Base-by-base conservation (phyloP, 306 rosid genomes). In the Quercus dentata region DNA sequence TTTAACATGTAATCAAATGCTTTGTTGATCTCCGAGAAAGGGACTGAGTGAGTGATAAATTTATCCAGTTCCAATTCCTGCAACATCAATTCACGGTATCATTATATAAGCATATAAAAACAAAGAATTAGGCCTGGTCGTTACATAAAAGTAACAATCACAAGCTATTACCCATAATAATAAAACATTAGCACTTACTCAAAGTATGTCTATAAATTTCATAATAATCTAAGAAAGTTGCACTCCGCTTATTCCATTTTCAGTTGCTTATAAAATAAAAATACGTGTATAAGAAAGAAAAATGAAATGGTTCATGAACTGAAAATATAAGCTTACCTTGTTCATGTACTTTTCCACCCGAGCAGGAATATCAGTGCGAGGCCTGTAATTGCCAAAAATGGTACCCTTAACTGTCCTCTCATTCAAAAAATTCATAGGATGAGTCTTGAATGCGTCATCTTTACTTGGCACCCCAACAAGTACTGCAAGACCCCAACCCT, bases 401-500 rank as follows among this genome's bases (percentile, higher is more conserved):
- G 98, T 92, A 20, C 98, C 98, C 90, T 91, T 94, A 0, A 92
- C 93, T 62, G 97, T 94, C 90, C 92, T 94, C 77, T 89, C 98
- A 33, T 85, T 84, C 85, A 94, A 75, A 72, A 94, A 78, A 69
- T 92, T 92, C 83, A 92, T 0, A 15, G 96, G 97, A 79, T 90
- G 89, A 73, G 98, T 94, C 76, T 83, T 89, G 88, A 94, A 94
- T 27, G 90, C 91, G 77, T 90, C 97, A 67, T 94, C 97, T 85
- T 88, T 94, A 79, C 4, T 94, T 44, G 97, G 97, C 56, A 94
- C 97, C 23, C 98, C 98, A 49, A 94, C 98, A 1, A 94, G 94
- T 9, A 94, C 98, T 30, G 97, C 98, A 71, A 90, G 89, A 44
- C 97, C 98, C 98, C 98, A 94, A 12, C 98, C 98, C 98, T 94